phyloP scores from a whole-genome alignment of 2,329 filamentous ascomycete genomes.

The Hymenoscyphus fructigenus region DNA sequence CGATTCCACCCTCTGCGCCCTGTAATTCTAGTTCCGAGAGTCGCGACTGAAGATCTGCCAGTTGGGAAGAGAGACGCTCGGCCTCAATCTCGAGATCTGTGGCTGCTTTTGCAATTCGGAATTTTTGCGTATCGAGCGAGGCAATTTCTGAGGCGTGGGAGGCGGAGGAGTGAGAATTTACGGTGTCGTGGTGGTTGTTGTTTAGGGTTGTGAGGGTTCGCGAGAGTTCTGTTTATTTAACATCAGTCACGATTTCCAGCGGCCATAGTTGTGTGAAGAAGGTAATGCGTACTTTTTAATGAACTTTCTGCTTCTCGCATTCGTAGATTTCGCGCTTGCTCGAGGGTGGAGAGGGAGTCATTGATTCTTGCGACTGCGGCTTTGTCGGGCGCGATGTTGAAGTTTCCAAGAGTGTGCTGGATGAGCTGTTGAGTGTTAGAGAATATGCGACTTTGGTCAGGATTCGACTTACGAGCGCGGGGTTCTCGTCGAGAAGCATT shows the following conservation, averaged over 20 bases:
- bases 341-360: slow-evolving; percentile 79
- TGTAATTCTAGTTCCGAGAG: slow-evolving; percentile 83
- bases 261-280: neutral
- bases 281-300: slow-evolving; percentile 52
- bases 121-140: slow-evolving; percentile 87
- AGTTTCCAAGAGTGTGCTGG: slow-evolving; percentile 86
- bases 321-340: slow-evolving; percentile 77
- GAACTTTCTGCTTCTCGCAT: slow-evolving; percentile 67
- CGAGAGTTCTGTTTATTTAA: slow-evolving; percentile 53
- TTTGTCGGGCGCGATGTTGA: slow-evolving; percentile 91
- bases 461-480: slow-evolving; percentile 65
- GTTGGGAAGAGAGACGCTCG: slow-evolving; percentile 81
- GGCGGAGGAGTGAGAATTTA: slow-evolving; percentile 71
- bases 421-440: slow-evolving; percentile 64
- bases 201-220: slow-evolving; percentile 74
- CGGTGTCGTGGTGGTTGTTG: slow-evolving; percentile 74
- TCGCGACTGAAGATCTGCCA: slow-evolving; percentile 70
- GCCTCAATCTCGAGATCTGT: slow-evolving; percentile 89
- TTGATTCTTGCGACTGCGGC: slow-evolving; percentile 78
- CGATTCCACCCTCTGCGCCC: slow-evolving; percentile 71
- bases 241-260: slow-evolving; percentile 24
- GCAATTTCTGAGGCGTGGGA: slow-evolving; percentile 83
- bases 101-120: slow-evolving; percentile 88
- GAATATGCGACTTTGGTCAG: slow-evolving; percentile 4
- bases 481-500: slow-evolving; percentile 95